phyloP scores from a whole-genome alignment of 176 grass and related monocot genomes.

The Triticum urartu region DNA sequence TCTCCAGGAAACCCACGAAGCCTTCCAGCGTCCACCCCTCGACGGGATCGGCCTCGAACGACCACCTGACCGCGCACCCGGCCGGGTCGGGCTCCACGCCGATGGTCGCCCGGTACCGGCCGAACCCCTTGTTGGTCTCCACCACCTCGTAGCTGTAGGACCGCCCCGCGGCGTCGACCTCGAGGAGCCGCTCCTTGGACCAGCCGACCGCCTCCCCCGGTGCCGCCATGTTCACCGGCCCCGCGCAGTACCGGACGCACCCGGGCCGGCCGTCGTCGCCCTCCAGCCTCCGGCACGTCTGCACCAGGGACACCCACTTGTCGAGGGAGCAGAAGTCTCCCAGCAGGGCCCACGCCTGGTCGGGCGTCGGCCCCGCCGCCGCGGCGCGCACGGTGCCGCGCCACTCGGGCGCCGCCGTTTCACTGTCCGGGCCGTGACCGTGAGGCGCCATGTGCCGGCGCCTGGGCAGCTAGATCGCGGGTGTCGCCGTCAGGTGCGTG shows the following conservation, averaged over 20 bases:
- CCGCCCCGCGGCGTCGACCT: conserved; percentile 33
- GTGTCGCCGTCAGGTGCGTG: background rate
- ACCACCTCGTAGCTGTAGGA: conserved; percentile 70
- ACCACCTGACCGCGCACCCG: background rate
- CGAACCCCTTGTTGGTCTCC: conserved; percentile 82
- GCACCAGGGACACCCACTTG: conserved; percentile 54
- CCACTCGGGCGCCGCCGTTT: conserved; percentile 12
- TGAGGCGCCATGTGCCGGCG: background rate
- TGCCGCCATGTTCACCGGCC: conserved; percentile 50
- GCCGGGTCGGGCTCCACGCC: conserved; percentile 30
- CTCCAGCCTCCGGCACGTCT: conserved; percentile 49
- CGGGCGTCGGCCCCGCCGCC: conserved; percentile 39
- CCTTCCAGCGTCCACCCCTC: conserved; percentile 47
- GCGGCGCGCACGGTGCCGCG: conserved; percentile 50
- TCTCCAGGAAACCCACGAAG: conserved; percentile 50
- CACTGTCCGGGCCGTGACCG: background rate
- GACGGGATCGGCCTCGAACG: conserved; percentile 32
- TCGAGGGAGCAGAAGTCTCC: conserved; percentile 64
- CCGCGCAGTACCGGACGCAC: conserved; percentile 71
- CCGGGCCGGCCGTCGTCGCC: conserved; percentile 45
- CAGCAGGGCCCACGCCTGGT: conserved; percentile 60
- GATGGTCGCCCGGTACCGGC: conserved; percentile 60
- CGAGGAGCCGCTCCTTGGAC: conserved; percentile 68
- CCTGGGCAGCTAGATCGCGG: background rate
- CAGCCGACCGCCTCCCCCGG: conserved; percentile 37